Conservation (phyloP, 2,329 filamentous ascomycete genomes). For the Xylariaceae sp. region DNA sequence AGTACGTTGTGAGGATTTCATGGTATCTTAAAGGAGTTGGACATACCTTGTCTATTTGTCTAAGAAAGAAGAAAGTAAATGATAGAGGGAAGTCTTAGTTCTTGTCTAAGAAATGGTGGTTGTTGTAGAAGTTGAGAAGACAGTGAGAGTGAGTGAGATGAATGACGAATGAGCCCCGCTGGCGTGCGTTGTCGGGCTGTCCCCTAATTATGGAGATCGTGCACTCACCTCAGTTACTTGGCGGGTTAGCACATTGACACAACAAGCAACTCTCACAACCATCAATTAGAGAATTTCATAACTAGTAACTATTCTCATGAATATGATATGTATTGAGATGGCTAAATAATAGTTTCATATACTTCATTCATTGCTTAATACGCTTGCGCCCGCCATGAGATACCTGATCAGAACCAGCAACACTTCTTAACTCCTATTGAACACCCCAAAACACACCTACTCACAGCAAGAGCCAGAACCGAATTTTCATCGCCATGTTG, state of each 20-base stretch:
- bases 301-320: not conserved
- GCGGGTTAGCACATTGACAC: too few species aligned
- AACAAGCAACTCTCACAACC: not conserved
- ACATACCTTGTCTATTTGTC: too few species aligned
- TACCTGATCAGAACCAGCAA: not conserved
- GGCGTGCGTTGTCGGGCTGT: not conserved
- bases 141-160: not conserved
- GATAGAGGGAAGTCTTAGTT: too few species aligned
- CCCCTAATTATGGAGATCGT: not conserved
- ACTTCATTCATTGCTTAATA: not conserved
- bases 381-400: not conserved
- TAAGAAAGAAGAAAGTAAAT: too few species aligned
- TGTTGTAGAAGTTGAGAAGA: too few species aligned
- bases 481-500: not conserved
- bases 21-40: not conserved
- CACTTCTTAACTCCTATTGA: constrained; percentile 6
- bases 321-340: too few species aligned
- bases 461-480: not conserved
- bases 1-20: not conserved
- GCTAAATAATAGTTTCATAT: not conserved
- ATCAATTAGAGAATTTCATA: not conserved
- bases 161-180: constrained; percentile 3
- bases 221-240: too few species aligned
- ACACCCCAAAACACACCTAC: not conserved
- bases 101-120: too few species aligned